Evolutionary conservation across 164 flowering plant genomes (phyloP).

Genomic region (Stephania japonica): DNA sequence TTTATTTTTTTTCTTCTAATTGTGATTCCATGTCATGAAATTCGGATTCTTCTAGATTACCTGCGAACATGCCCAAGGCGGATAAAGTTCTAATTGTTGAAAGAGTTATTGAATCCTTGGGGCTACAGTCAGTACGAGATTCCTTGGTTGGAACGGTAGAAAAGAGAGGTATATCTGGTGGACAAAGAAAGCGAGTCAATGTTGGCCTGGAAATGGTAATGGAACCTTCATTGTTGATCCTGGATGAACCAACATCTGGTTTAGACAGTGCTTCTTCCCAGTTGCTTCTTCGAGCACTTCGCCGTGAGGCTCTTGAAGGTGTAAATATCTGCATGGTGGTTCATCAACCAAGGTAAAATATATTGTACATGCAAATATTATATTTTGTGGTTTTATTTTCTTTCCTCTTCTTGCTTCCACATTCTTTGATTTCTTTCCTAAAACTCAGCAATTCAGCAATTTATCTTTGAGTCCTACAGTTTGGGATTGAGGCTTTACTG

Average conservation of each 20-base stretch:
- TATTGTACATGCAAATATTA: background rate
- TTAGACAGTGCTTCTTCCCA: slow-evolving; percentile 93
- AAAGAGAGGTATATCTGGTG: slow-evolving; percentile 97
- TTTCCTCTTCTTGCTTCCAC: background rate
- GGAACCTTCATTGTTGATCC: slow-evolving; percentile 92
- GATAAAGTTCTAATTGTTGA: slow-evolving; percentile 91
- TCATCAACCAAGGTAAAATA: slow-evolving; percentile 87
- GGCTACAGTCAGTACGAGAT: slow-evolving; percentile 74
- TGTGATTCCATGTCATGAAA: slow-evolving; percentile 6
- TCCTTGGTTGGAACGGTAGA: slow-evolving; percentile 97
- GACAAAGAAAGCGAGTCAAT: slow-evolving; percentile 95
- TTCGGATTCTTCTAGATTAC: slow-evolving; percentile 39
- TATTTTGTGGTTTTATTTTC: background rate
- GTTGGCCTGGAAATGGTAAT: slow-evolving; percentile 99
- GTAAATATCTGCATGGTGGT: slow-evolving; percentile 94
- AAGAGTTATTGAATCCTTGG: slow-evolving; percentile 89
- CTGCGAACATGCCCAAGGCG: slow-evolving; percentile 67
- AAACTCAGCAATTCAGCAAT: background rate
- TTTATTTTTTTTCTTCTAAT: slow-evolving; percentile 2
- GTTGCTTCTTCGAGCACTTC: slow-evolving; percentile 86
- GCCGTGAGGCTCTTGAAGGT: slow-evolving; percentile 96
- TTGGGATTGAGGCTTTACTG: background rate
- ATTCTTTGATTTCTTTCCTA: background rate
- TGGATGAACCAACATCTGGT: slow-evolving; percentile 97
- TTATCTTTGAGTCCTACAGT: background rate